Evolutionary conservation across 2,329 filamentous ascomycete species (phyloP).

Genomic region (Botrytis fabae): DNA sequence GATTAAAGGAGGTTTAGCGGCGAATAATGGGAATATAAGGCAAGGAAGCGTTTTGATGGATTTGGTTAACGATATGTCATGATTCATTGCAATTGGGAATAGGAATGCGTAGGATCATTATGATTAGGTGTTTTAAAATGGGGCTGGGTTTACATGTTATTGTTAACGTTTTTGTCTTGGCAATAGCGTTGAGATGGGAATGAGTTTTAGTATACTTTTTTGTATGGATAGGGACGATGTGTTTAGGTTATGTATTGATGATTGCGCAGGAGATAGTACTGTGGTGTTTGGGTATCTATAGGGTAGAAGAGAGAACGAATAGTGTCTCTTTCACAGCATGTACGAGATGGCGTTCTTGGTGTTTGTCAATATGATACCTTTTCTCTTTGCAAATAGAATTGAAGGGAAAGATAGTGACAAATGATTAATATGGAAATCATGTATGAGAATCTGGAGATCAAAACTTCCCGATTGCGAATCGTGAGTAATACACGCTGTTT

Average conservation of each 20-base stretch:
- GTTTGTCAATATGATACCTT: neutral
- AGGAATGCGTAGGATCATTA: conserved; percentile 7
- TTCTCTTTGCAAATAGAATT: neutral
- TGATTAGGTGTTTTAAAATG: neutral
- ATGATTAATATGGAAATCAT: neutral
- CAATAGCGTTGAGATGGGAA: conserved; percentile 3
- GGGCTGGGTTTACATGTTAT: neutral
- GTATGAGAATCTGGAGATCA: neutral
- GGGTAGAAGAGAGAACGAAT: neutral
- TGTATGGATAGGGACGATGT: neutral
- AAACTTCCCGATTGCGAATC: neutral
- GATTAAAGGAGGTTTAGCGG: conserved; percentile 59
- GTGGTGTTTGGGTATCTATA: neutral
- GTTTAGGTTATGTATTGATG: neutral
- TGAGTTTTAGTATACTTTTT: neutral
- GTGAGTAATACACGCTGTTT: neutral
- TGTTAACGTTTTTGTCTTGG: neutral
- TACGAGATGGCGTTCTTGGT: neutral
- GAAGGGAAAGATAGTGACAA: neutral
- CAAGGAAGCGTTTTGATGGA: conserved; percentile 55
- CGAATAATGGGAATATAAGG: conserved; percentile 45
- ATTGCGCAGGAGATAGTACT: neutral
- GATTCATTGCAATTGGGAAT: conserved; percentile 6
- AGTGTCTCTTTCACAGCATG: neutral
- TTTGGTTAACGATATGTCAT: conserved; percentile 66